Evolutionary conservation across 345 rosid species (phyloP).

Genomic region (Eucalyptus regnans): DNA sequence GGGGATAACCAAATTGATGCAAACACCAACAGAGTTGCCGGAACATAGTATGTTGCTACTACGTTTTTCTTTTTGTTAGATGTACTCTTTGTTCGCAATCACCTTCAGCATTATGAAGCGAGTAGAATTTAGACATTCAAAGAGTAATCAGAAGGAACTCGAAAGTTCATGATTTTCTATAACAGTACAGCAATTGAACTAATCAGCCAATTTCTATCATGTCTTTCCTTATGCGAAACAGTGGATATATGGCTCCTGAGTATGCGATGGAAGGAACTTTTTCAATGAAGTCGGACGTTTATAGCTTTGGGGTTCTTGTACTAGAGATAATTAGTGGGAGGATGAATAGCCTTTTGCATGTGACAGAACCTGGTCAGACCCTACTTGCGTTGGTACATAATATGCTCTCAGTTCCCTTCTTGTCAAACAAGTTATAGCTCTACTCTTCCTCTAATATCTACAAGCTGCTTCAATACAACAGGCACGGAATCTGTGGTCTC

Average conservation of each 20-base stretch:
- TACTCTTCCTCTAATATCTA: not conserved
- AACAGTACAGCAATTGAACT: too few species aligned
- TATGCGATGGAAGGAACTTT: not conserved
- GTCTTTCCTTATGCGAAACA: too few species aligned
- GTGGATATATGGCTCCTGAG: not conserved
- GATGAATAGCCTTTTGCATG: not conserved
- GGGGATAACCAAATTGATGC: too few species aligned
- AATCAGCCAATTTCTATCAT: too few species aligned
- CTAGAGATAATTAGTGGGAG: not conserved
- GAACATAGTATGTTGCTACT: too few species aligned
- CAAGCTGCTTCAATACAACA: not conserved
- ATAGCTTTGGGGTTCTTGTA: not conserved
- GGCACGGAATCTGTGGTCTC: not conserved
- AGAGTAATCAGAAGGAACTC: too few species aligned
- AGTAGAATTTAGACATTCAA: too few species aligned
- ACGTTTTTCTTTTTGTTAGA: too few species aligned
- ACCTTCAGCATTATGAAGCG: too few species aligned
- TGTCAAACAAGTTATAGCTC: not conserved
- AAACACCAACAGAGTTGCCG: too few species aligned
- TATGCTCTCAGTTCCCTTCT: not conserved
- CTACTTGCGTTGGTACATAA: not conserved
- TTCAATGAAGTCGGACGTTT: not conserved
- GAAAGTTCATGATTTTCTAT: too few species aligned
- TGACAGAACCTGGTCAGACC: not conserved
- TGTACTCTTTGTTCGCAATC: too few species aligned